Conservation (phyloP, 192 early-diverging fungal species). For the Dimargaris cristalligena region DNA sequence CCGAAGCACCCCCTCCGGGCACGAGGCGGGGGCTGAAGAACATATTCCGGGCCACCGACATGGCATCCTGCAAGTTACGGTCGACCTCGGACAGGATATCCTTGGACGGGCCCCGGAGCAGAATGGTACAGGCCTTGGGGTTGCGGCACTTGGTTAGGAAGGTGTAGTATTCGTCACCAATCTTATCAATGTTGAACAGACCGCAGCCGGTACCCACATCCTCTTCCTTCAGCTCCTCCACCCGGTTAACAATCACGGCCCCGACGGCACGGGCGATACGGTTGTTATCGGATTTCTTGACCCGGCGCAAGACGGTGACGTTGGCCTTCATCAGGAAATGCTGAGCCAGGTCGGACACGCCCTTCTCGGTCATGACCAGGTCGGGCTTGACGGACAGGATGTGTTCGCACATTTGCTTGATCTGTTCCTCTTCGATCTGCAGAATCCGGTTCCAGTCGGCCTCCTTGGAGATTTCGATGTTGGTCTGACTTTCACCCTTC, state of each 20-base stretch:
- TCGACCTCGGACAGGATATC: constrained; percentile 97
- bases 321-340: constrained; percentile 96
- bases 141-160: constrained; percentile 86
- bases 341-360: constrained; percentile 95
- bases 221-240: constrained; percentile 89
- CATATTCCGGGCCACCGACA: constrained; percentile 96
- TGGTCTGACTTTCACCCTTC: constrained; percentile 99
- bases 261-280: constrained; percentile 96
- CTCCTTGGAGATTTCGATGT: constrained; percentile 95
- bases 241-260: constrained; percentile 88
- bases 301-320: constrained; percentile 94
- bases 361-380: constrained; percentile 97
- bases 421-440: constrained; percentile 98
- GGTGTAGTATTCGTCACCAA: constrained; percentile 99
- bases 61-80: constrained; percentile 97
- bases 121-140: constrained; percentile 96
- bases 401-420: constrained; percentile 92
- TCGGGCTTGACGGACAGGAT: constrained; percentile 94
- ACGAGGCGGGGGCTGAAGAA: constrained; percentile 84
- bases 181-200: constrained; percentile 86
- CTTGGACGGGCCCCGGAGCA: constrained; percentile 93
- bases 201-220: constrained; percentile 95
- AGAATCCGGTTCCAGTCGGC: constrained; percentile 89
- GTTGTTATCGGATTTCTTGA: constrained; percentile 97
- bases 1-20: constrained; percentile 95